A percentile compares a stretch with the other conserved stretches of the same genome.
Evolutionary conservation across 176 grass and related monocot genomes (phyloP).

Genomic region (Microstegium vimineum): DNA sequence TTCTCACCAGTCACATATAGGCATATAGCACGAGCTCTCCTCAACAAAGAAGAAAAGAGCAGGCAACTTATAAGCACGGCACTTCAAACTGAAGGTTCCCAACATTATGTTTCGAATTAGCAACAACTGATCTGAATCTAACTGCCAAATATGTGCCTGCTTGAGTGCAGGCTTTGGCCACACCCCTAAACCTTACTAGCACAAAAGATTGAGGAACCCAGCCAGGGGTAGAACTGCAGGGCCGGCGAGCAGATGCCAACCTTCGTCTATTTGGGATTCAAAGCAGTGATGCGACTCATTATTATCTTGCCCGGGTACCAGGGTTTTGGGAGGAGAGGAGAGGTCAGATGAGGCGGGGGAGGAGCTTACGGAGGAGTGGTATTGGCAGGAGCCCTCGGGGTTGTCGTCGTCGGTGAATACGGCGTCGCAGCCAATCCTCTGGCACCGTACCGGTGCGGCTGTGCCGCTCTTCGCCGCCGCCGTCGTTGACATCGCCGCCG

Average conservation of each 20-base stretch:
- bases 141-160: background rate
- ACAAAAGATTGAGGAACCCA: background rate
- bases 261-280: background rate
- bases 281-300: background rate
- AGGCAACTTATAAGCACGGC: background rate
- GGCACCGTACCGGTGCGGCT: conserved; percentile 52
- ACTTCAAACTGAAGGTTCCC: background rate
- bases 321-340: background rate
- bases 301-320: background rate
- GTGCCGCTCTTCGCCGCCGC: conserved; percentile 45
- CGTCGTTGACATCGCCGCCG: conserved; percentile 34
- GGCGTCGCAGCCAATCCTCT: conserved; percentile 88
- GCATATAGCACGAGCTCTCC: background rate
- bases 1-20: background rate
- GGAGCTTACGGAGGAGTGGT: conserved; percentile 75
- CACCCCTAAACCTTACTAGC: background rate
- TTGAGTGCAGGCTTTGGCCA: background rate
- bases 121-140: background rate
- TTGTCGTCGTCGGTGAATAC: conserved; percentile 73
- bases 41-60: background rate
- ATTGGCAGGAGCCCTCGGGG: conserved; percentile 72
- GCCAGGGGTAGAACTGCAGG: background rate
- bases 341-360: background rate
- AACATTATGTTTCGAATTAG: background rate
- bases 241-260: background rate